Evolutionary conservation across 345 rosid genomes (phyloP).

Genomic region (Dovyalis caffra): DNA sequence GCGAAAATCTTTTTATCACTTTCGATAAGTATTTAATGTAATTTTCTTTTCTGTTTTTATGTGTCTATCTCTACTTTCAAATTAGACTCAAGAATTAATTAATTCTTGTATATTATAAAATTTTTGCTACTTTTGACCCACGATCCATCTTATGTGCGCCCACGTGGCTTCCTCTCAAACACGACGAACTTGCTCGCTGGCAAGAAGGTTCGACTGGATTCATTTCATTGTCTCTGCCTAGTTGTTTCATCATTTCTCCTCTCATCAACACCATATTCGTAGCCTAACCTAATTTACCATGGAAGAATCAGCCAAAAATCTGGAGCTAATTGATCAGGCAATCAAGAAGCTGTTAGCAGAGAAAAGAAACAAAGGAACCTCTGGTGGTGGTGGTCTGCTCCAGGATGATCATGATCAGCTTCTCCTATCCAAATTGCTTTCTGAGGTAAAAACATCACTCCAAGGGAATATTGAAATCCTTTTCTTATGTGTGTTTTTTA

Average conservation of each 20-base stretch:
- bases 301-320: conserved; percentile 45
- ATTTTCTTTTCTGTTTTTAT: no score
- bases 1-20: no score
- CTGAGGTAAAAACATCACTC: conserved; percentile 44
- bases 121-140: no score
- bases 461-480: not conserved
- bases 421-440: conserved; percentile 54
- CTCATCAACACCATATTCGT: not conserved
- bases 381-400: conserved; percentile 18
- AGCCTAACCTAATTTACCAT: not conserved
- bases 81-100: no score
- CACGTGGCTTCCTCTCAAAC: not conserved
- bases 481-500: not conserved
- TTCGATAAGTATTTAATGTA: no score
- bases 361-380: conserved; percentile 31
- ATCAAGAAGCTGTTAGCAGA: conserved; percentile 51
- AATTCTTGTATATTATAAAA: no score
- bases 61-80: no score
- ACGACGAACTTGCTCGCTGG: not conserved
- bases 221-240: not conserved
- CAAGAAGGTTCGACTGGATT: not conserved
- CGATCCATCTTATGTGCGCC: no score
- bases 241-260: not conserved
- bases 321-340: conserved; percentile 44
- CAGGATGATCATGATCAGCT: conserved; percentile 39